Conservation (phyloP, 768 basidiomycete genomes). For the Aureoboletus auriporus region DNA sequence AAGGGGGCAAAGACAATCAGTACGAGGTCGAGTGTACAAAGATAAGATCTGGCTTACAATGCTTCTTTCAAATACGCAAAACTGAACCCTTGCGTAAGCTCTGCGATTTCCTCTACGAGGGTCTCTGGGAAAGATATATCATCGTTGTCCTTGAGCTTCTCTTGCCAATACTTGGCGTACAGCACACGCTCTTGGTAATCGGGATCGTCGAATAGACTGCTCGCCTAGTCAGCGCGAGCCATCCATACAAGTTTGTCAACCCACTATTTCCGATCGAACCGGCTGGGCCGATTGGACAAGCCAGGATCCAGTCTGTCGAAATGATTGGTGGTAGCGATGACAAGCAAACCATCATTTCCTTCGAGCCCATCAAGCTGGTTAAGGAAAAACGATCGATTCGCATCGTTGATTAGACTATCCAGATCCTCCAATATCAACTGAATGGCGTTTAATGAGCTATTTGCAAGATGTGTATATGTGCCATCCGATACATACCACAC, state of each 20-base stretch:
- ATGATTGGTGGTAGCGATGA: conserved; percentile 82
- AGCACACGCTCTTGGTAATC: conserved; percentile 55
- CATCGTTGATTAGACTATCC: conserved; percentile 75
- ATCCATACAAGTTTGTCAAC: conserved; percentile 24
- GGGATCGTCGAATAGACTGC: conserved; percentile 74
- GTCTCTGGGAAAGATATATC: conserved; percentile 63
- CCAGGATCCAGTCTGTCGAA: conserved; percentile 77
- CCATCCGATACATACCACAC: conserved; percentile 48
- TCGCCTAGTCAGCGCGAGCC: background rate
- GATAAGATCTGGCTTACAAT: conserved; percentile 52
- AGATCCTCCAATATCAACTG: conserved; percentile 54
- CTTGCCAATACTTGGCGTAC: conserved; percentile 79
- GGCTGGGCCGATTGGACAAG: conserved; percentile 71
- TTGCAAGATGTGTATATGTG: conserved; percentile 25
- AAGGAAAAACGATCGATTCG: conserved; percentile 82
- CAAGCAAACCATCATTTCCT: conserved; percentile 73
- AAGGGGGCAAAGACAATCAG: background rate
- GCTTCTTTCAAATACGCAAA: conserved; percentile 90
- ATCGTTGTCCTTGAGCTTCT: conserved; percentile 62
- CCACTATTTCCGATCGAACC: conserved; percentile 85
- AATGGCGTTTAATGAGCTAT: background rate
- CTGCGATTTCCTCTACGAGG: conserved; percentile 57
- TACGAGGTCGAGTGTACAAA: background rate
- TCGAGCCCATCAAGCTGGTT: conserved; percentile 82
- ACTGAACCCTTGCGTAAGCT: conserved; percentile 62